Evolutionary conservation across 805 yeast species (phyloP), one percentile per base, ranked within the genome.

Genomic region (Wickerhamomyces sydowiorum): DNA sequence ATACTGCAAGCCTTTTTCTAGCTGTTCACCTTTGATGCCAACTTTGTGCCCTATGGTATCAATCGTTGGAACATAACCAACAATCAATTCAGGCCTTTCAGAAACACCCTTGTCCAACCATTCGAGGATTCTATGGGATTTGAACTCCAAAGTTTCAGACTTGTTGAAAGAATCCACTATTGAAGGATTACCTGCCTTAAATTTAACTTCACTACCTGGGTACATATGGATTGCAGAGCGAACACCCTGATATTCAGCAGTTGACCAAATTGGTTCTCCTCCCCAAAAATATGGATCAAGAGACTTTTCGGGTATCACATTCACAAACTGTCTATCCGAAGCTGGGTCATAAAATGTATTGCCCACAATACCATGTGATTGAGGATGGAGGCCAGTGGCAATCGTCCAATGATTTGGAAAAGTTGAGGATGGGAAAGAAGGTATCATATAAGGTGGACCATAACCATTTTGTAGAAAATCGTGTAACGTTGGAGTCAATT

Each of bases 351-450:
- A 85, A 53, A 88, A 87, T 3, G 81, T 76, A 64, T 88, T 86
- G 2, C 93, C 89, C 2, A 90, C 84, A 23, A 91, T 84, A 1
- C 96, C 96, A 61, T 90, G 96, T 42, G 80, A 76, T 4, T 80
- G 71, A 1, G 97, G 96, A 45, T 80, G 76, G 34, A 86, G 64
- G 0, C 98, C 98, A 0, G 97, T 91, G 1, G 84, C 82, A 49
- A 90, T 59, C 0, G 96, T 80, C 91, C 95, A 91, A 61, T 89
- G 96, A 59, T 91, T 90, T 1, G 96, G 93, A 53, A 87, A 86
- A 1, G 96, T 86, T 20, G 87, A 84, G 1, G 95, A 77, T 4
- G 97, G 97, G 58, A 89, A 88, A 2, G 88, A 75, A 1, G 97
- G 96, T 8, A 65, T 64, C 91, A 91, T 86, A 55, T 76, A 88